These are phyloP conservation scores for Roridomyces roridus DNA, from an alignment of 768 basidiomycete genomes.

Conservation along the genomic window DNA sequence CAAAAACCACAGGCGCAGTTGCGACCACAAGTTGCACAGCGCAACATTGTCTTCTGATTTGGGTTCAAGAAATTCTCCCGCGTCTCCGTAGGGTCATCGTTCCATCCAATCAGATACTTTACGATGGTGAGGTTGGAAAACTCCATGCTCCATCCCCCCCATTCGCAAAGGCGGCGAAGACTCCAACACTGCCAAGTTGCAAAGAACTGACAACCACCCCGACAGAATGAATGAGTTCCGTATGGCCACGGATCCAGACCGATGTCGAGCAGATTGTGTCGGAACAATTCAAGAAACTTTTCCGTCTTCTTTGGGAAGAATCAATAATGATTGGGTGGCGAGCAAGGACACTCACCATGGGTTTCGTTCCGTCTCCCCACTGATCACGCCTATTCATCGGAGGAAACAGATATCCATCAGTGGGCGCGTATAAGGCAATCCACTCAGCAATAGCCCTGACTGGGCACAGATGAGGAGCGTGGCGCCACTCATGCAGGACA, in stretches of 20 bases:
- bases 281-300: slow-evolving; percentile 40
- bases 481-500: slow-evolving; percentile 25
- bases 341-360: too few species aligned
- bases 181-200: slow-evolving; percentile 35
- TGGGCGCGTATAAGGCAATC: slow-evolving; percentile 29
- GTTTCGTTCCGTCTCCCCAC: too few species aligned
- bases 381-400: slow-evolving; percentile 33
- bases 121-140: slow-evolving; percentile 45
- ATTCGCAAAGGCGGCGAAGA: slow-evolving; percentile 44
- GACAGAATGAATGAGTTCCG: slow-evolving; percentile 47
- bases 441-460: slow-evolving; percentile 38
- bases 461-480: slow-evolving; percentile 35
- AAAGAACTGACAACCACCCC: slow-evolving; percentile 48
- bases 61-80: slow-evolving; percentile 45
- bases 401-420: slow-evolving; percentile 39
- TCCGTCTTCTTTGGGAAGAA: too few species aligned
- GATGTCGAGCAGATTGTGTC: slow-evolving; percentile 47
- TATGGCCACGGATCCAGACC: slow-evolving; percentile 40
- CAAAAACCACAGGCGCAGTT: slow-evolving; percentile 22
- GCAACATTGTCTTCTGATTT: slow-evolving; percentile 21
- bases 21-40: slow-evolving; percentile 36
- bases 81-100: slow-evolving; percentile 36
- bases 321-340: too few species aligned
- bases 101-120: slow-evolving; percentile 47
- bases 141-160: slow-evolving; percentile 51